A percentile compares a stretch with the other conserved stretches of the same genome.
Evolutionary conservation across 2,329 filamentous ascomycete genomes (phyloP).

Genomic region (Leptodontidium sp.): DNA sequence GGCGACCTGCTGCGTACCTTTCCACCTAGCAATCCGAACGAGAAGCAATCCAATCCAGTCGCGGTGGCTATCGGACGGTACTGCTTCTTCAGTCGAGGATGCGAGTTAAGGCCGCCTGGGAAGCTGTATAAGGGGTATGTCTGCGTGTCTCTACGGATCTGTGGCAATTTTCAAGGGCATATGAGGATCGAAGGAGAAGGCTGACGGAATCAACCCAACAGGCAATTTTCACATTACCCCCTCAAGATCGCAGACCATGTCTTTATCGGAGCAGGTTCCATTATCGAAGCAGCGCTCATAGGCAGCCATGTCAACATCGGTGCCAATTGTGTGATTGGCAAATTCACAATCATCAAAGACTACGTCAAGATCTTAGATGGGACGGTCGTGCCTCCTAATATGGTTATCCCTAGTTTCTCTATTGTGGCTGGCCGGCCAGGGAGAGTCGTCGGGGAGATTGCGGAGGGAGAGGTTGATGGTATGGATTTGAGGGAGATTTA

Average conservation of each 20-base stretch:
- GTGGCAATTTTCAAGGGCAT: neutral
- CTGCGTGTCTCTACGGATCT: constrained; percentile 15
- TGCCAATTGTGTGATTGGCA: constrained; percentile 76
- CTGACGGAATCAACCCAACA: constrained; percentile 37
- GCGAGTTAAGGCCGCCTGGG: constrained; percentile 82
- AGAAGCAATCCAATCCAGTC: constrained; percentile 46
- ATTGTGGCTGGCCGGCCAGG: constrained; percentile 88
- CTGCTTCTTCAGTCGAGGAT: constrained; percentile 83
- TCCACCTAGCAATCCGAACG: constrained; percentile 51
- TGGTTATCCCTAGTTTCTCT: constrained; percentile 92
- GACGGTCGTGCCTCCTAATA: constrained; percentile 82
- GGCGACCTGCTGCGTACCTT: constrained; percentile 79
- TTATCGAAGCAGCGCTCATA: constrained; percentile 84
- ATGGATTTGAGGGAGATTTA: constrained; percentile 72
- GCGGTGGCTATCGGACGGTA: constrained; percentile 91
- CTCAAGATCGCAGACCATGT: constrained; percentile 95
- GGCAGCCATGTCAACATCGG: constrained; percentile 90
- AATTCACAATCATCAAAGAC: constrained; percentile 93
- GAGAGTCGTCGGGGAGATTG: constrained; percentile 81
- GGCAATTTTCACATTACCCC: constrained; percentile 80
- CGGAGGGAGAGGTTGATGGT: constrained; percentile 71
- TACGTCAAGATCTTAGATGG: constrained; percentile 88
- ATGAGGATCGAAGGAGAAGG: neutral
- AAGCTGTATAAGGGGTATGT: constrained; percentile 77
- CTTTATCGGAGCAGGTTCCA: constrained; percentile 78